phyloP scores from a whole-genome alignment of 2,329 filamentous ascomycete genomes.

The Trichoderma harzianum region DNA sequence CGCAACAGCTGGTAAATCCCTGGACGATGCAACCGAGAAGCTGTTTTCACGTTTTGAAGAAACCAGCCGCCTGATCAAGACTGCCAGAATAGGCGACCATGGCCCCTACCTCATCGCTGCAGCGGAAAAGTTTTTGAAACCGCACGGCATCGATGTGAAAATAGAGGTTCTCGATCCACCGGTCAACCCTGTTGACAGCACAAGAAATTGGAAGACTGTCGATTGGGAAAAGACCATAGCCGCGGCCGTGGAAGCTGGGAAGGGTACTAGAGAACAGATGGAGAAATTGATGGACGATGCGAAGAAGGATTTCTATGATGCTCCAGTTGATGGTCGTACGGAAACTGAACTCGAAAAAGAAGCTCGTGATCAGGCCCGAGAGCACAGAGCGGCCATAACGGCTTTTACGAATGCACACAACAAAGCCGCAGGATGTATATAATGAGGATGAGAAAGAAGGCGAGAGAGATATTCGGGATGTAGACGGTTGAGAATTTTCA shows the following conservation, averaged over 20 bases:
- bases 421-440: not conserved
- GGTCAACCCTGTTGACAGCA: not conserved
- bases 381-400: not conserved
- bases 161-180: not conserved
- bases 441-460: not conserved
- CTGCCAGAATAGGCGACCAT: constrained; percentile 2
- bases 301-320: not conserved
- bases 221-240: not conserved
- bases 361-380: too few relatives aligned
- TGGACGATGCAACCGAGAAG: not conserved
- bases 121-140: not conserved
- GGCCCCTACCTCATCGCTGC: not conserved
- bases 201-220: not conserved
- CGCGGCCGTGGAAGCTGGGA: not conserved
- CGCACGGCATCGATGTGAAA: not conserved
- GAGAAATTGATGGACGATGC: not conserved
- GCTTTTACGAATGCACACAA: not conserved
- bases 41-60: not conserved
- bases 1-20: not conserved
- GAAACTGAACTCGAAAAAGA: too few relatives aligned
- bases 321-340: not conserved
- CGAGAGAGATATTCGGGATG: not conserved
- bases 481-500: not conserved
- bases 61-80: not conserved
- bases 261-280: not conserved